Evolutionary conservation across 148 eudicot species (phyloP), one percentile per base, ranked within the genome.

Genomic region (Chenopodium formosanum): DNA sequence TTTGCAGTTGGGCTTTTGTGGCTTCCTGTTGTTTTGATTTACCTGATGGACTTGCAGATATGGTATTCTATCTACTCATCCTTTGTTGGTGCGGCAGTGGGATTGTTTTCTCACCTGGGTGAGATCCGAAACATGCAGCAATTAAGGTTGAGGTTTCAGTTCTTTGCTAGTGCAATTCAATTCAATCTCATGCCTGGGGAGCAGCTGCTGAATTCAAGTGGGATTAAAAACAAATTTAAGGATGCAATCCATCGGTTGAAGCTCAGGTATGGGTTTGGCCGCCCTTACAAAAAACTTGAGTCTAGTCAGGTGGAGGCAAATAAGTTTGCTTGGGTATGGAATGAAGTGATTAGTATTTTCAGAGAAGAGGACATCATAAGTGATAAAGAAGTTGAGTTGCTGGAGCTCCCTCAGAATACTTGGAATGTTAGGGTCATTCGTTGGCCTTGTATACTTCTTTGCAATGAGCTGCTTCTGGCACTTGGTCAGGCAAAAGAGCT

Each of bases 101-200:
- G 98, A 63, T 76, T 95, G 88, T 92, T 93, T 79, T 86, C 85
- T 64, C 98, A 93, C 80, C 84, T 95, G 90, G 98, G 97, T 66
- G 98, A 95, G 91, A 95, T 95, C 25, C 84, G 98, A 56, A 91
- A 92, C 81, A 90, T 93, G 90, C 91, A 92, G 84, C 98, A 95
- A 82, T 78, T 95, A 85, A 91, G 98, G 86, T 80, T 95, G 89
- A 92, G 98, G 62, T 95, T 95, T 80, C 97, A 92, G 87, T 93
- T 93, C 87, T 95, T 95, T 81, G 97, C 98, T 16, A 92, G 97
- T 67, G 98, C 98, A 22, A 90, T 95, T 81, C 98, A 93, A 82
- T 95, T 95, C 75, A 95, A 93, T 85, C 93, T 95, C 81, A 93
- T 95, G 96, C 97, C 98, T 16, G 92, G 93, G 81, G 98, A 93